Base-by-base conservation (phyloP, 169 alveolate species). In the Besnoitia besnoiti region DNA sequence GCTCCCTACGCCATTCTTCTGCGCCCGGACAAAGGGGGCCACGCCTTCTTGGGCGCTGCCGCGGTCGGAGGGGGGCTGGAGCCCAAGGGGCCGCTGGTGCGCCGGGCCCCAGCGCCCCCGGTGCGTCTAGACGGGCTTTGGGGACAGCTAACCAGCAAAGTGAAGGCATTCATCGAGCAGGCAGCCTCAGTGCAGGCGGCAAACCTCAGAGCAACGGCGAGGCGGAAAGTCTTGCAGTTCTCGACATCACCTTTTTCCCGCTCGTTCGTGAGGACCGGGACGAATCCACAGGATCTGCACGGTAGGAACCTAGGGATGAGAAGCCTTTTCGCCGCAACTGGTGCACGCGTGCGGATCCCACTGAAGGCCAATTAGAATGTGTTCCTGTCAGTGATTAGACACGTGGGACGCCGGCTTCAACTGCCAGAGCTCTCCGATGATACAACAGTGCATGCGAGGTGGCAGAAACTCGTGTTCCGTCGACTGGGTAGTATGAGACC, bases 1-100 rank as follows among this genome's bases (percentile, higher is more conserved):
- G 90, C 90, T 12, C 90, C 90, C 42, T 82, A 82, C 47, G 90
- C 90, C 37, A 42, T 82, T 44, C 75, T 82, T 44, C 62, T 82
- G 12, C 90, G 90, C 8, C 62, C 62, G 21, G 90, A 82, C 75
- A 51, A 21, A 49, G 46, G 37, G n/a, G 49, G 42, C 44, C 40
- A 44, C 75, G 7, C 47, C 14, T 51, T 51, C 62, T 1, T n/a
- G 16, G 47, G 90, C 42, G 8, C 62, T 7, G 59, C 62, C 40
- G 75, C 44, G 5, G 76, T 12, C 0, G 90, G 90, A 21, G 42
- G 50, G 33, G 75, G 44, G 37, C 47, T 33, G 76, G 62, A 16
- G 90, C 75, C 44, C 30, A n/a, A 47, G 49, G 49, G 90, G n/a
- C 62, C 16, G 40, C 82, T 21, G 39, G 47, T n/a, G 3, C 46